A percentile compares a stretch with the other conserved stretches of the same genome.
phyloP scores from a whole-genome alignment of 495 filamentous ascomycete genomes.

The Cercophora newfieldiana region DNA sequence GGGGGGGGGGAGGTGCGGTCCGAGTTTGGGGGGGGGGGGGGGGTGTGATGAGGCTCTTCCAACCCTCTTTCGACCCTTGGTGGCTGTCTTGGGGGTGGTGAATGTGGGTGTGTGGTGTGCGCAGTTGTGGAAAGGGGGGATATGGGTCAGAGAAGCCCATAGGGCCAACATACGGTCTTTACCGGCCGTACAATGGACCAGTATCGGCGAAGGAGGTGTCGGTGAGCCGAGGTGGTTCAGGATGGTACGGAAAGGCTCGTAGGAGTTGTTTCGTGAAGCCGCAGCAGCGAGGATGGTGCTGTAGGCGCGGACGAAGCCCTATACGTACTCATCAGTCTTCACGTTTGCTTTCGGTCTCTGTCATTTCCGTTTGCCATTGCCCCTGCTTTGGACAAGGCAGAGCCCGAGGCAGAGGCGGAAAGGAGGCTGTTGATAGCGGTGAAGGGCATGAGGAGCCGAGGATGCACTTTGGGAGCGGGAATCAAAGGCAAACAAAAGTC shows the following conservation, averaged over 20 bases:
- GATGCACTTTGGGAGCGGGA: background rate
- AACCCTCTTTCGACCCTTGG: background rate
- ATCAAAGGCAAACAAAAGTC: background rate
- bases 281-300: slow-evolving; percentile 46
- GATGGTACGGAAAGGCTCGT: slow-evolving; percentile 44
- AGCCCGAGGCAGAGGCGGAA: background rate
- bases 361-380: background rate
- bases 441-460: background rate
- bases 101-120: background rate
- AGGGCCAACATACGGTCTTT: slow-evolving; percentile 33
- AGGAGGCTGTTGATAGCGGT: background rate
- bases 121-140: slow-evolving; percentile 38
- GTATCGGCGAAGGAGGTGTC: slow-evolving; percentile 30
- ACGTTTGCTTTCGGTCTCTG: background rate
- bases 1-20: background rate
- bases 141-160: slow-evolving; percentile 16
- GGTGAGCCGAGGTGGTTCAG: slow-evolving; percentile 41
- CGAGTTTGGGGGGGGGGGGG: background rate
- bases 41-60: background rate
- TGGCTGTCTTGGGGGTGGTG: background rate
- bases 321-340: background rate
- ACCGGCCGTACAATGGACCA: slow-evolving; percentile 42
- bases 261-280: slow-evolving; percentile 34
- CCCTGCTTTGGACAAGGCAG: background rate
- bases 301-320: slow-evolving; percentile 58